Percentiles rank a stretch among this genome's conserved stretches.
These are phyloP conservation scores for Umbilicus rupestris DNA, from an alignment of 164 flowering plant genomes.

Conservation along the genomic window DNA sequence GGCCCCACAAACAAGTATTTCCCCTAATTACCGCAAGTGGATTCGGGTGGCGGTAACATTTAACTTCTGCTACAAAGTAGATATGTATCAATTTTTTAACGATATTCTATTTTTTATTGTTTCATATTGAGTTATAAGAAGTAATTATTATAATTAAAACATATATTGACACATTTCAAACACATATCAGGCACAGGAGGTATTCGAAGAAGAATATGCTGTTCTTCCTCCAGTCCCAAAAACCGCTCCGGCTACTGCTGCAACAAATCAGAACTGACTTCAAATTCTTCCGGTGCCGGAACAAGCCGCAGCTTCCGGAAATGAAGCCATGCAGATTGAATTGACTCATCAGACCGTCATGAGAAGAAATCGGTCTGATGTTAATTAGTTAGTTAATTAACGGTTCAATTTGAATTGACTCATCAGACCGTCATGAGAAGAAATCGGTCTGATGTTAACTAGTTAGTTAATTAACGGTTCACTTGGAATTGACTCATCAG, in stretches of 20 bases:
- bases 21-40: too few species aligned
- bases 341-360: constrained; percentile 19
- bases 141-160: too few species aligned
- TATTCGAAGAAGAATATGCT: constrained; percentile 22
- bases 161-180: constrained; percentile 36
- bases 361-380: too few species aligned
- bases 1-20: too few species aligned
- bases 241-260: constrained; percentile 18
- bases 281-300: constrained; percentile 16
- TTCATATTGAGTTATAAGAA: constrained; percentile 17
- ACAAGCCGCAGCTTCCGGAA: constrained; percentile 18
- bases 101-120: too few species aligned
- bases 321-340: constrained; percentile 32
- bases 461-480: constrained; percentile 17
- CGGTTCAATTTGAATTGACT: constrained; percentile 19
- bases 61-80: too few species aligned
- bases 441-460: constrained; percentile 22
- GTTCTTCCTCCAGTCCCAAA: constrained; percentile 18
- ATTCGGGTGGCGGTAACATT: too few species aligned
- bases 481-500: constrained; percentile 22
- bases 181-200: constrained; percentile 19
- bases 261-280: constrained; percentile 10
- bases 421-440: constrained; percentile 46
- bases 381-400: constrained; percentile 36
- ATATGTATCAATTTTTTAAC: too few species aligned